Percentiles rank a stretch among this genome's conserved stretches.
Conservation (phyloP, 768 basidiomycete species). For the Lactifluus volemus region DNA sequence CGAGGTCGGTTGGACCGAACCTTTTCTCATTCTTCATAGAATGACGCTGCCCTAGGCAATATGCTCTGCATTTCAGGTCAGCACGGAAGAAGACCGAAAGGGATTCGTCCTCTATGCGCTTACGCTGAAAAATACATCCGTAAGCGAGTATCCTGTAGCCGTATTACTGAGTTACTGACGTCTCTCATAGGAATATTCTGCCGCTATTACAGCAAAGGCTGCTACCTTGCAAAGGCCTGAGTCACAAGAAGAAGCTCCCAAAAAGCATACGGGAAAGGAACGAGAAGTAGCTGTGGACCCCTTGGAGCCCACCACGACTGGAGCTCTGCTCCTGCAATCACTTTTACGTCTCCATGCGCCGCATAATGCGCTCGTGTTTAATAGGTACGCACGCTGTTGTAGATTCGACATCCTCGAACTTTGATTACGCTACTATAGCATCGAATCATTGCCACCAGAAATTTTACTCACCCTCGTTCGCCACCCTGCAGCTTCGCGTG, state of each 20-base stretch:
- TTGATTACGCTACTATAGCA: constrained; percentile 31
- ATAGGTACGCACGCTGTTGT: constrained; percentile 42
- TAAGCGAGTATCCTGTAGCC: background rate
- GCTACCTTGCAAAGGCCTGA: background rate
- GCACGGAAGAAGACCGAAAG: constrained; percentile 14
- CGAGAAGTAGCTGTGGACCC: constrained; percentile 24
- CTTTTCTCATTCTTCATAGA: background rate
- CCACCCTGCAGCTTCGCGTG: constrained; percentile 60
- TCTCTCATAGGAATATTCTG: constrained; percentile 21
- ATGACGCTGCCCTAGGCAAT: constrained; percentile 22
- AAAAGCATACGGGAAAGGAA: constrained; percentile 16
- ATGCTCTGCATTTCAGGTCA: constrained; percentile 10
- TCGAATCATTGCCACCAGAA: constrained; percentile 47
- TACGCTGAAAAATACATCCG: constrained; percentile 7
- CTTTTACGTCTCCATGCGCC: constrained; percentile 61
- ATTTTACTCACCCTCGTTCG: constrained; percentile 53
- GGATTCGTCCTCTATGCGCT: constrained; percentile 14
- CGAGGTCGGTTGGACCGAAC: constrained; percentile 8
- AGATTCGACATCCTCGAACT: background rate
- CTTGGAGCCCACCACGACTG: constrained; percentile 68
- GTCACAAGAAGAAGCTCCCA: constrained; percentile 17
- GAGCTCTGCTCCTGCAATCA: constrained; percentile 78
- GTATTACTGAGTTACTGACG: background rate
- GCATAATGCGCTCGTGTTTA: constrained; percentile 56
- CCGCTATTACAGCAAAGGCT: constrained; percentile 10